Percentiles rank a stretch among this genome's conserved stretches.
phyloP scores from a whole-genome alignment of 2,329 filamentous ascomycete genomes.

The Aspergillus puulaauensis region DNA sequence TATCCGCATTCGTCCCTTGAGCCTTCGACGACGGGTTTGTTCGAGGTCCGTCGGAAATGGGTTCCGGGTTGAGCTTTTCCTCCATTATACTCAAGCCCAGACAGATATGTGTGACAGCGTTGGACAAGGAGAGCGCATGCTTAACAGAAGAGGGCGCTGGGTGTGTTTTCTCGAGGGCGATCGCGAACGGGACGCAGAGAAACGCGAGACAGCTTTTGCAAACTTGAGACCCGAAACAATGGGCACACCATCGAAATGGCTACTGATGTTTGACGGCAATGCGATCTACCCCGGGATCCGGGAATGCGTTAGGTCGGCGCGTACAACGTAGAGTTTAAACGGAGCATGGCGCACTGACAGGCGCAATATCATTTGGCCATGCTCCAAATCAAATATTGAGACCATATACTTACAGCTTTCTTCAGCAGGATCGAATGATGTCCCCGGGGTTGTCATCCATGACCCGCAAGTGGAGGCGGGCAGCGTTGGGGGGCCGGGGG shows the following conservation, averaged over 20 bases:
- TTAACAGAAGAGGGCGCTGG: conserved; percentile 16
- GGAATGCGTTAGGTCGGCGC: conserved; percentile 15
- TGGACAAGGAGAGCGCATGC: conserved; percentile 20
- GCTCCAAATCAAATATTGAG: neutral
- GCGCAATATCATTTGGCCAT: neutral
- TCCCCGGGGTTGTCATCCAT: conserved; percentile 7
- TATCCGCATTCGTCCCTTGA: conserved; percentile 33
- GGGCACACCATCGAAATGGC: conserved; percentile 7
- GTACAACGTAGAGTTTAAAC: neutral
- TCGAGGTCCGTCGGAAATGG: conserved; percentile 15
- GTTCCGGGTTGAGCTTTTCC: conserved; percentile 15
- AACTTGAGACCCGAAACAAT: conserved; percentile 3
- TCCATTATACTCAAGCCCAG: conserved; percentile 28
- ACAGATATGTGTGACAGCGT: conserved; percentile 21
- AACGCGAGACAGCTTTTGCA: neutral
- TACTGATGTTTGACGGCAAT: conserved; percentile 2
- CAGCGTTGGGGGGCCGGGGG: neutral
- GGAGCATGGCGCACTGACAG: neutral
- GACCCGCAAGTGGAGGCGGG: conserved; percentile 19
- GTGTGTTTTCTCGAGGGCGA: conserved; percentile 3
- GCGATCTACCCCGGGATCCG: conserved; percentile 7
- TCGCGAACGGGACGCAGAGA: neutral
- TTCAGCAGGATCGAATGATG: conserved; percentile 1
- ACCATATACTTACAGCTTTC: conserved; percentile 11
- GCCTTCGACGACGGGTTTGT: conserved; percentile 19